Base-by-base conservation (phyloP, 768 basidiomycete genomes). In the Russula foetens region DNA sequence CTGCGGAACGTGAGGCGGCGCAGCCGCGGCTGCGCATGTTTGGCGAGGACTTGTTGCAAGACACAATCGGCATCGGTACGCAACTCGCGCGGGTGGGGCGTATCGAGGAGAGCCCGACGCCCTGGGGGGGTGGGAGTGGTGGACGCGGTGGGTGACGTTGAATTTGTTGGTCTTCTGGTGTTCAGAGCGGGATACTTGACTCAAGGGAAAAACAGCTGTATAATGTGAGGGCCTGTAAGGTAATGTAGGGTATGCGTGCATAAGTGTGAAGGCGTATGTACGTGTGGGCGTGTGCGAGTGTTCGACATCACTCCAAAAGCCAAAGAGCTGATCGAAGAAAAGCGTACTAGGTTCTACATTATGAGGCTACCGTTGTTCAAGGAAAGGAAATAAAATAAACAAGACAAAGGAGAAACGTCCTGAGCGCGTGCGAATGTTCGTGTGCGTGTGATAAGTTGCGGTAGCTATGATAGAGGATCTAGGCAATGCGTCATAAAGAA, bases 51-150 rank as follows among this genome's bases (percentile, higher is more conserved):
- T 66, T 86, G 56, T 68, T 86, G 56, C 77, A 86, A 59, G 83
- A 87, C 66, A 86, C 85, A 26, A 79, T 82, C 52, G 83, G 80
- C 7, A 81, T 84, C 61, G 82, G 83, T 14, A 72, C 75, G 5
- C 81, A 81, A 62, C 74, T 82, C 60, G 78, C 76, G 33, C 72
- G 72, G 53, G 75, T 67, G 23, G 79, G 79, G n/a, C 72, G 75
- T 28, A 72, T 82, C 0, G 82, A 83, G 62, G 84, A 88, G 69
- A 87, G 79, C 60, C 86, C 86, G 48, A 88, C 86, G 17, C 86
- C 86, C 56, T 68, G 73, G 70, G 59, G 58, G 7, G 39, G 23
- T 19, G 39, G 39, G 14, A 17, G 48, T 15, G 35, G 45, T 7
- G 58, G 50, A 44, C 47, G 21, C 1, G 23, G 28, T 17, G 57